phyloP scores from a whole-genome alignment of 2,329 filamentous ascomycete species.

The Colletotrichum nymphaeae region DNA sequence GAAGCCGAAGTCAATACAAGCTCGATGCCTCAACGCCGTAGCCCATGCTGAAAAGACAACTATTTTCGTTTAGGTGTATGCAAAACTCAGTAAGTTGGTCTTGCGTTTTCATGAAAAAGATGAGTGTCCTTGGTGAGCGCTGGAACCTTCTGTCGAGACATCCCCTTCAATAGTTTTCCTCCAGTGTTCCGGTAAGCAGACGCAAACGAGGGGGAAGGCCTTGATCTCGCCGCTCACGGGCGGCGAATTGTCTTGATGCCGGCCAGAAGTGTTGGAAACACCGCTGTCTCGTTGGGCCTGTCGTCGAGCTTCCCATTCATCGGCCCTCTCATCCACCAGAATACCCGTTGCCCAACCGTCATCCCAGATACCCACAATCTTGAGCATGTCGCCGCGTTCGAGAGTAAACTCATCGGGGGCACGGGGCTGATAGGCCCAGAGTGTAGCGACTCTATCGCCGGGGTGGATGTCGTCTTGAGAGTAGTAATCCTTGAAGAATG shows the following conservation, averaged over 20 bases:
- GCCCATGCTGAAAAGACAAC: slow-evolving; percentile 46
- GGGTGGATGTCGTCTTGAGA: slow-evolving; percentile 96
- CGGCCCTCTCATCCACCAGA: slow-evolving; percentile 82
- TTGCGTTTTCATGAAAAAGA: slow-evolving; percentile 41
- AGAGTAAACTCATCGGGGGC: slow-evolving; percentile 93
- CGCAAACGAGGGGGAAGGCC: slow-evolving; percentile 95
- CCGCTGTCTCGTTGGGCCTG: slow-evolving; percentile 91
- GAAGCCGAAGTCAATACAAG: slow-evolving; percentile 18
- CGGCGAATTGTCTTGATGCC: slow-evolving; percentile 68
- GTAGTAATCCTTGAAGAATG: slow-evolving; percentile 99
- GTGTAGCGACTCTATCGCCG: slow-evolving; percentile 86
- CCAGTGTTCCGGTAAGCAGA: slow-evolving; percentile 96
- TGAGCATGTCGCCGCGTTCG: slow-evolving; percentile 97
- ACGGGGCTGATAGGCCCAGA: slow-evolving; percentile 97
- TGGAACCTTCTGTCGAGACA: slow-evolving; percentile 73
- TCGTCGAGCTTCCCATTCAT: slow-evolving; percentile 85
- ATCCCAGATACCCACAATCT: slow-evolving; percentile 98
- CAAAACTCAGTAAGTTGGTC: slow-evolving; percentile 37
- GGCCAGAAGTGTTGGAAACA: slow-evolving; percentile 82
- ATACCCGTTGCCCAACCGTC: slow-evolving; percentile 98
- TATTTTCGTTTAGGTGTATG: slow-evolving; percentile 40
- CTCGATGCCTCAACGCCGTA: slow-evolving; percentile 49
- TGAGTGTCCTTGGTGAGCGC: slow-evolving; percentile 44
- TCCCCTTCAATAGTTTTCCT: slow-evolving; percentile 96
- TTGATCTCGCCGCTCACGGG: slow-evolving; percentile 86